Evolutionary conservation across 2,329 filamentous ascomycete genomes (phyloP), one percentile per base, ranked within the genome.

Genomic region (Calonectria hawksworthii): DNA sequence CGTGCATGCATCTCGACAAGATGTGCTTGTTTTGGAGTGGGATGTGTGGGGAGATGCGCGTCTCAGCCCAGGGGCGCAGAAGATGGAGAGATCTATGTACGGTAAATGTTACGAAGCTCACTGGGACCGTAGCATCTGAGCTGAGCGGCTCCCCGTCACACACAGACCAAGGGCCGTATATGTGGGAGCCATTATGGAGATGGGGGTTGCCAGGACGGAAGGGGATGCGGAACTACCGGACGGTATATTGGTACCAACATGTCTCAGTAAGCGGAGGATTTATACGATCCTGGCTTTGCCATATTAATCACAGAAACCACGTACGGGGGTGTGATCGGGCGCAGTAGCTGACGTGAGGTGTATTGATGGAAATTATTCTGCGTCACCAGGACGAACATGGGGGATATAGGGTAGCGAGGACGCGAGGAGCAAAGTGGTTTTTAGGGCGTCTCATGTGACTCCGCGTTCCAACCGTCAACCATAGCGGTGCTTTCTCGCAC

Each of bases 381-480:
- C 30, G 41, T n/a, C 14, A 32, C 18, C 8, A 8, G 32, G 26
- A 10, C 18, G 56, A 36, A 32, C 36, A 36, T 47, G 2, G 13
- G 13, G 14, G 41, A 34, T 68, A 63, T 61, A 73, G 59, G 70
- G 73, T 72, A 67, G 59, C 2, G 13, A 28, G n/a, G 52, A 54
- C 36, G 38, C 7, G 41, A 28, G 68, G n/a, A 23, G 26, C 13
- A 18, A 18, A 41, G 32, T 32, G 16, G 67, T 38, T 30, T n/a
- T n/a, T n/a, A n/a, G 21, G 10, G 68, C 47, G 41, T 36, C 63
- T 81, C 81, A 82, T 77, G 81, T 82, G 81, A 82, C 76, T 56
- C 56, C 81, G 81, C 76, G 81, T 78, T 76, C 34, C 73, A 69
- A 64, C 47, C 74, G 70, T 73, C 69, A 74, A 75, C 51, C 66